Conservation (phyloP, 148 eudicot species). For the Vaccinium vitisidaea region DNA sequence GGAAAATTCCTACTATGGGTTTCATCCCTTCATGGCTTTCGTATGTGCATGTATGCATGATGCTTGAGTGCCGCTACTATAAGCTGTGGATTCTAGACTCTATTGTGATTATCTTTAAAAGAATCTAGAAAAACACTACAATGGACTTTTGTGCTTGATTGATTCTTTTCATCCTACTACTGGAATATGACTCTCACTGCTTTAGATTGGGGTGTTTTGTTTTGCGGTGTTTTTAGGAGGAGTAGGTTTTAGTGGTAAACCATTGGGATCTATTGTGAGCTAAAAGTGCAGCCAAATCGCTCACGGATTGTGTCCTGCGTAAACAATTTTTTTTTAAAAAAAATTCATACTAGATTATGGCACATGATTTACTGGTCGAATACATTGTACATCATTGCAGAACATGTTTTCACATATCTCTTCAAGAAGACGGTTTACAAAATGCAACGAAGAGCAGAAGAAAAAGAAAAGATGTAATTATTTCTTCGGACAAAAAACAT, state of each 20-base stretch:
- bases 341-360: neutral
- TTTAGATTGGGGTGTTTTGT: neutral
- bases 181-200: neutral
- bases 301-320: neutral
- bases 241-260: neutral
- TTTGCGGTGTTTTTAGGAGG: neutral
- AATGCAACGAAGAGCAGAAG: neutral
- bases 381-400: neutral
- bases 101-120: neutral
- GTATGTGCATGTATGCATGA: no score
- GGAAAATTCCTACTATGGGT: neutral
- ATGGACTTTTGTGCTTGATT: neutral
- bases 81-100: neutral
- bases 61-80: no score
- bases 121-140: neutral
- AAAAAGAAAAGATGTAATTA: neutral
- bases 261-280: neutral
- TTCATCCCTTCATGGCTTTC: no score
- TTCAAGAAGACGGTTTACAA: neutral
- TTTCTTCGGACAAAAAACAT: no score
- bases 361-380: neutral
- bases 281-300: neutral
- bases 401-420: neutral
- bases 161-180: neutral
- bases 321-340: neutral